Conservation (phyloP, 106 monocot species). For the Allium sativum region DNA sequence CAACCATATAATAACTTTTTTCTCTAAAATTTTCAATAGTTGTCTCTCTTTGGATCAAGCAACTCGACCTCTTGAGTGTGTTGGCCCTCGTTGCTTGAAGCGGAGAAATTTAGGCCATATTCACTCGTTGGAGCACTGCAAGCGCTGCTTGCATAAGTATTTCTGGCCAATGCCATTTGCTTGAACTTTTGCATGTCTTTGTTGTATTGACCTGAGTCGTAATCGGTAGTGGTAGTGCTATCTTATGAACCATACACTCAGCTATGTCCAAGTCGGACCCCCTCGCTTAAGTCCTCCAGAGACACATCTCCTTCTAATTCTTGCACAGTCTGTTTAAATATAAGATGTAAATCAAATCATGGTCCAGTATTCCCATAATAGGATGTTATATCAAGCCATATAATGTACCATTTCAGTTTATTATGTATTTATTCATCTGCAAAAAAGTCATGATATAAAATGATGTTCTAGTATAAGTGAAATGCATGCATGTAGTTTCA, state of each 20-base stretch:
- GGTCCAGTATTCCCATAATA: neutral
- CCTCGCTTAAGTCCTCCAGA: conserved; percentile 55
- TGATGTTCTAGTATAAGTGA: too few relatives aligned
- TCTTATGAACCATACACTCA: conserved; percentile 34
- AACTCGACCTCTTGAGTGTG: conserved; percentile 33
- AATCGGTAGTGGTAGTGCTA: conserved; percentile 48
- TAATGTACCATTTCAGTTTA: neutral
- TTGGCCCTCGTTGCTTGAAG: conserved; percentile 40
- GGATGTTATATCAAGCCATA: neutral
- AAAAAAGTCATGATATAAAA: too few relatives aligned
- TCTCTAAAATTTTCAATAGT: neutral
- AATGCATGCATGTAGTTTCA: too few relatives aligned
- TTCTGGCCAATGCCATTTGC: conserved; percentile 29
- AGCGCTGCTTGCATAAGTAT: conserved; percentile 24
- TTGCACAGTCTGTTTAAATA: conserved; percentile 36
- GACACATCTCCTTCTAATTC: conserved; percentile 66
- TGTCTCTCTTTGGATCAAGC: conserved; percentile 23
- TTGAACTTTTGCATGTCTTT: conserved; percentile 53
- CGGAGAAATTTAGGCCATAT: conserved; percentile 36
- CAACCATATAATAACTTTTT: neutral
- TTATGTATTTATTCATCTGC: neutral
- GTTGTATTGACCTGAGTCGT: conserved; percentile 41
- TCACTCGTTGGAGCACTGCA: conserved; percentile 48
- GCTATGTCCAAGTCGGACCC: conserved; percentile 47
- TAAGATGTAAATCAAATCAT: neutral